phyloP scores from a whole-genome alignment of 495 filamentous ascomycete genomes.

The Penicillium egyptiacum region DNA sequence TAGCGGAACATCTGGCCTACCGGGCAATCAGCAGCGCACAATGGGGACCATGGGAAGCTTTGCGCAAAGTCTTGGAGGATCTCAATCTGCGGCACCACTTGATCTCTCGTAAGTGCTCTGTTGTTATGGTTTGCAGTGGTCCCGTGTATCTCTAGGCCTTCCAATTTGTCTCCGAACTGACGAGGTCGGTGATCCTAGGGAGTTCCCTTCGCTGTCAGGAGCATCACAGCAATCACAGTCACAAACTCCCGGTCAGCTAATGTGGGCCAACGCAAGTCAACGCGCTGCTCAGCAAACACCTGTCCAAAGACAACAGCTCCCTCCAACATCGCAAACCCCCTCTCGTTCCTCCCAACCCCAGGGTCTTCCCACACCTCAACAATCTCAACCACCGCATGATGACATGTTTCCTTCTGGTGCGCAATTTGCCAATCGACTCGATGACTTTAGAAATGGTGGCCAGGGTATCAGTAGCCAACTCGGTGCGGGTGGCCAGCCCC shows the following conservation, averaged over 20 bases:
- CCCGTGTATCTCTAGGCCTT: constrained; percentile 4
- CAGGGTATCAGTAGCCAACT: constrained; percentile 62
- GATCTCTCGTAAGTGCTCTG: constrained; percentile 73
- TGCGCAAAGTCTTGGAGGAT: constrained; percentile 76
- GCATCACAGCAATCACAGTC: constrained; percentile 63
- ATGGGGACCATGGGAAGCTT: constrained; percentile 66
- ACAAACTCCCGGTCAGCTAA: constrained; percentile 55
- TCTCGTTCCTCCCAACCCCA: constrained; percentile 53
- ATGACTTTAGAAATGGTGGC: constrained; percentile 58
- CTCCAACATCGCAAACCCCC: constrained; percentile 48
- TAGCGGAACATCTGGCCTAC: constrained; percentile 61
- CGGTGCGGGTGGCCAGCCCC: constrained; percentile 57
- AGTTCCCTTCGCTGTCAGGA: constrained; percentile 81
- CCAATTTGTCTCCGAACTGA: constrained; percentile 20
- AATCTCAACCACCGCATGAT: constrained; percentile 58
- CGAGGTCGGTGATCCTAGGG: constrained; percentile 47
- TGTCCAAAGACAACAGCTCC: constrained; percentile 66
- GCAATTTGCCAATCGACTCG: constrained; percentile 55
- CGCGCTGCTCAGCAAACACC: constrained; percentile 58
- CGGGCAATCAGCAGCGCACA: constrained; percentile 60
- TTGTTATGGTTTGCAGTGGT: constrained; percentile 9
- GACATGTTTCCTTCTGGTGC: constrained; percentile 51
- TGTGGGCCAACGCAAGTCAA: constrained; percentile 68
- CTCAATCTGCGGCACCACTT: constrained; percentile 70
- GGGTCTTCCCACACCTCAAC: constrained; percentile 57